Evolutionary conservation across 257 asterid species (phyloP), one percentile per base, ranked within the genome.

Genomic region (Ajuga chamaepitys): DNA sequence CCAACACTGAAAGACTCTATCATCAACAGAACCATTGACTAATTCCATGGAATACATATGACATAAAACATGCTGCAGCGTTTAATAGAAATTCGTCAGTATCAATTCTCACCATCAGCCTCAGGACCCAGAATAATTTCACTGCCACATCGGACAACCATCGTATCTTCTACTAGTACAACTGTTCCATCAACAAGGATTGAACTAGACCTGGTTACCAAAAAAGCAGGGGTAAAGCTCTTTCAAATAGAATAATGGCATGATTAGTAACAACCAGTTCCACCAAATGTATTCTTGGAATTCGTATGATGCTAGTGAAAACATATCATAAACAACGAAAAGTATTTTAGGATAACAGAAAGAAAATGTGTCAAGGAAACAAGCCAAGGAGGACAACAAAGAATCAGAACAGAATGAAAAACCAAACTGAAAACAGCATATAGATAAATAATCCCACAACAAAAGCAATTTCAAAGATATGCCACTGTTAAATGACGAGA

Each of bases 91-190:
- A 61, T 46, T 60, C 64, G 62, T 9, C 13, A 34, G 13, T 21
- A 55, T 40, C 10, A 66, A 52, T 58, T 42, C 75, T 83, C 71
- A 82, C 95, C 95, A 66, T 87, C 80, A 57, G 77, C 72, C 53
- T 72, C 78, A 16, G 86, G 79, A 46, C 97, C 88, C 32, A 84
- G 86, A 60, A 81, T 75, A 48, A 89, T 89, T 79, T 93, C 96
- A 68, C 95, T 84, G 74, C 97, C 99, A 73, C 97, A 88, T 68
- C 77, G 74, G 54, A 93, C 80, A 66, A 75, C 63, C 56, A 78
- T 60, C 28, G 83, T 76, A 52, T 89, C 85, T 67, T 78, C 92
- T 67, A 70, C 83, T 59, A 57, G 86, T 68, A 93, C 83, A 76
- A 77, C 74, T 35, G 79, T 46, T 63, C 82, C 91, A 79, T 87